Evolutionary conservation across 148 eudicot genomes (phyloP).

Genomic region (Silene latifolia): DNA sequence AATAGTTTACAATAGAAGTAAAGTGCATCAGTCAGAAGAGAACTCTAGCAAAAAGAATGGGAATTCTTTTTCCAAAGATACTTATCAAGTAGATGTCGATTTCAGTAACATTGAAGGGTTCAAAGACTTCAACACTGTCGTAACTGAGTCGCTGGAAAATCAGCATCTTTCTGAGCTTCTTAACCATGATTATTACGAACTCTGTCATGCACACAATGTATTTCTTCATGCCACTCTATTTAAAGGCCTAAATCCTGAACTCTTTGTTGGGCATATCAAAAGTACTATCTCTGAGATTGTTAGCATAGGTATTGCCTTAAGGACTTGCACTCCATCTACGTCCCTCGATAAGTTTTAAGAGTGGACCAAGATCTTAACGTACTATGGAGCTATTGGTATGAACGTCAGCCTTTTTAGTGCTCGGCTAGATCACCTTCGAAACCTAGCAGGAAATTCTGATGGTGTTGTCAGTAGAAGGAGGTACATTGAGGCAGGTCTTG

Average conservation of each 20-base stretch:
- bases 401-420: conserved; percentile 43
- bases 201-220: conserved; percentile 40
- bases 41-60: background rate
- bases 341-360: conserved; percentile 31
- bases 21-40: conserved; percentile 10
- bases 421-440: conserved; percentile 30
- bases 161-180: conserved; percentile 36
- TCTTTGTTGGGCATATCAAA: conserved; percentile 29
- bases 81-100: background rate
- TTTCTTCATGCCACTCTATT: too few relatives aligned
- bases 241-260: conserved; percentile 31
- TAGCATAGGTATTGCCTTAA: conserved; percentile 36
- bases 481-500: conserved; percentile 37
- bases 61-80: background rate
- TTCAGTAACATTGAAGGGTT: conserved; percentile 19
- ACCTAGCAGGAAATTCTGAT: conserved; percentile 41
- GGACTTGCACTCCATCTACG: conserved; percentile 39
- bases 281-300: conserved; percentile 29
- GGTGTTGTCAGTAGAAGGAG: conserved; percentile 27
- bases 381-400: conserved; percentile 51
- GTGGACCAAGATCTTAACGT: conserved; percentile 48
- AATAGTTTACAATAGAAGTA: conserved; percentile 16
- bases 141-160: conserved; percentile 40
- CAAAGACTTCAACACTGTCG: conserved; percentile 28
- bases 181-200: conserved; percentile 40